Evolutionary conservation across 2,329 filamentous ascomycete species (phyloP).

Genomic region (Aotearoamyces nothofagi): DNA sequence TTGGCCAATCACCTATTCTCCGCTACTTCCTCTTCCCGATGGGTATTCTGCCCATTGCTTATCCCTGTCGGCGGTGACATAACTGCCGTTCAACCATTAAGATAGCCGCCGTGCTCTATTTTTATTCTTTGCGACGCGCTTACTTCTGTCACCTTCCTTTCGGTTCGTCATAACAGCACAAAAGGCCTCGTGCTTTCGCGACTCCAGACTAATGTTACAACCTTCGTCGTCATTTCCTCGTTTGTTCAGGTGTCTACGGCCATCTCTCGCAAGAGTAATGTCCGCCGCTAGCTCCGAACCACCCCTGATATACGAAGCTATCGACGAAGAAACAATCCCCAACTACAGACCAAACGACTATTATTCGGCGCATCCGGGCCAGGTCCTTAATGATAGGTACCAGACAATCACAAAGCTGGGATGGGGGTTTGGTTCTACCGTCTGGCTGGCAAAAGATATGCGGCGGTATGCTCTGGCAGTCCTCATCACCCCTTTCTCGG

Average conservation of each 20-base stretch:
- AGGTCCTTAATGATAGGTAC: conserved; percentile 12
- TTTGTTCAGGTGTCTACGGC: neutral
- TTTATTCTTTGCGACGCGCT: neutral
- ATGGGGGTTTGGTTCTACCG: conserved; percentile 11
- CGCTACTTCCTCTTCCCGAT: too few species aligned
- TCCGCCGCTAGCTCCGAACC: too few species aligned
- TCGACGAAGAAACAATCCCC: conserved; percentile 3
- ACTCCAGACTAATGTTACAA: neutral
- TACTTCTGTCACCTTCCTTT: neutral
- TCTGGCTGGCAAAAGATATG: conserved; percentile 14
- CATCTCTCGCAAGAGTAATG: too few species aligned
- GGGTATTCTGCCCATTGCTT: too few species aligned
- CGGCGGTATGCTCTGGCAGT: too few species aligned
- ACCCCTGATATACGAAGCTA: too few species aligned
- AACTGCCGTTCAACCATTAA: neutral
- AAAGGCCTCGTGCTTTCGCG: too few species aligned
- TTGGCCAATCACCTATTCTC: too few species aligned
- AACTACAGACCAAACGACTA: conserved; percentile 5
- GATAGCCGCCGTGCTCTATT: neutral
- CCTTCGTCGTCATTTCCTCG: neutral
- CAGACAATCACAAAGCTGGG: conserved; percentile 15
- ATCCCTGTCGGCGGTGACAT: neutral
- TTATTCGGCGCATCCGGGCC: conserved; percentile 12
- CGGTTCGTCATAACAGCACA: neutral
- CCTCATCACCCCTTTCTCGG: too few species aligned